Evolutionary conservation across 345 rosid species (phyloP).

Genomic region (Viola odorata): DNA sequence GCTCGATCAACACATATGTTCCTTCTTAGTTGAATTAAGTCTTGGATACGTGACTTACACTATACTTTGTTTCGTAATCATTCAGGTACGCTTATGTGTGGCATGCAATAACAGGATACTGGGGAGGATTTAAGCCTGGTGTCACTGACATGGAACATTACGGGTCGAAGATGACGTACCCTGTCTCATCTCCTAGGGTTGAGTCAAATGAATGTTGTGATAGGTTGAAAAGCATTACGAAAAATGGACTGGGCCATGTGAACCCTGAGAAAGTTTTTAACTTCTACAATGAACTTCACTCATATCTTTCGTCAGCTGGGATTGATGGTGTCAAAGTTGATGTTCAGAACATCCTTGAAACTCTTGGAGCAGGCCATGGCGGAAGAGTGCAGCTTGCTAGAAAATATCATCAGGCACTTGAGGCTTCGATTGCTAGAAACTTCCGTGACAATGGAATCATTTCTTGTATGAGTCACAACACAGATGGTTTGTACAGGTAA

Average conservation of each 20-base stretch:
- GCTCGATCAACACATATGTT: not conserved
- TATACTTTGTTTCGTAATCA: not conserved
- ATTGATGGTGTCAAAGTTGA: constrained; percentile 80
- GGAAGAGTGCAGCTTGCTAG: constrained; percentile 66
- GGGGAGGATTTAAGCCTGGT: constrained; percentile 61
- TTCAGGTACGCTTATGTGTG: constrained; percentile 53
- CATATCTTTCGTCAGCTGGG: constrained; percentile 65
- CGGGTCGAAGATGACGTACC: constrained; percentile 46
- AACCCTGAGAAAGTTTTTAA: constrained; percentile 59
- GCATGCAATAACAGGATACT: constrained; percentile 68
- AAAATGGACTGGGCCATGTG: constrained; percentile 68
- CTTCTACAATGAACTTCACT: constrained; percentile 70
- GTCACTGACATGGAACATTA: constrained; percentile 49
- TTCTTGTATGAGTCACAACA: constrained; percentile 67
- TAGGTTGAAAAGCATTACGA: constrained; percentile 37
- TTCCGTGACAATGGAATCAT: constrained; percentile 53
- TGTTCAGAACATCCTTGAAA: constrained; percentile 74
- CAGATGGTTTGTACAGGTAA: constrained; percentile 65
- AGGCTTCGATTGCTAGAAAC: constrained; percentile 57
- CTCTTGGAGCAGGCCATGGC: constrained; percentile 59
- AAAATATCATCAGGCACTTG: constrained; percentile 60
- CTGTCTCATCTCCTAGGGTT: constrained; percentile 58
- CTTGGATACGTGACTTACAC: not conserved
- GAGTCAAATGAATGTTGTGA: constrained; percentile 48
- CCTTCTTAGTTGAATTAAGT: not conserved